These are phyloP conservation scores for Allantophomopsis cytisporea DNA, from an alignment of 2,329 filamentous ascomycete species.

Conservation along the genomic window DNA sequence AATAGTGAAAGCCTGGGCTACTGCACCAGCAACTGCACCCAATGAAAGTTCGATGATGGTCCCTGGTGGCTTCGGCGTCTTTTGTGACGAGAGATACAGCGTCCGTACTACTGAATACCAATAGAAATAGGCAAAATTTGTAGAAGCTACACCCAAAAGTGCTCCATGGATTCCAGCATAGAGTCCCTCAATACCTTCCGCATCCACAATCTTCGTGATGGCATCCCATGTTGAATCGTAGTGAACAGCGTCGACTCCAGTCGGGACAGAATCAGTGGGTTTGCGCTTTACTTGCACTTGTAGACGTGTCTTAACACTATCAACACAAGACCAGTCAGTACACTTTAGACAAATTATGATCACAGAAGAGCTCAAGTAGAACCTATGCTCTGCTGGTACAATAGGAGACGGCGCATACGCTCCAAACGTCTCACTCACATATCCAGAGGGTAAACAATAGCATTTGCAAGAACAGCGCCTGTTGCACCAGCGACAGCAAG, in stretches of 20 bases:
- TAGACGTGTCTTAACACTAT: slow-evolving; percentile 85
- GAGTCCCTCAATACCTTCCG: slow-evolving; percentile 69
- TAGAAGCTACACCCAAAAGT: slow-evolving; percentile 84
- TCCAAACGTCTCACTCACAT: slow-evolving; percentile 48
- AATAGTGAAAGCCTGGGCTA: slow-evolving; percentile 93
- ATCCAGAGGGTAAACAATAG: slow-evolving; percentile 89
- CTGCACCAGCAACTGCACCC: slow-evolving; percentile 75
- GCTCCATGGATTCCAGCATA: slow-evolving; percentile 84
- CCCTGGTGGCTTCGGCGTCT: slow-evolving; percentile 49
- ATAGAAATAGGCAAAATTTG: slow-evolving; percentile 99
- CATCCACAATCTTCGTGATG: slow-evolving; percentile 66
- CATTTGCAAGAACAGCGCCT: slow-evolving; percentile 88
- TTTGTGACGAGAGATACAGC: slow-evolving; percentile 54
- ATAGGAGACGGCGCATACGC: too few species aligned
- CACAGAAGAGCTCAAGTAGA: too few species aligned
- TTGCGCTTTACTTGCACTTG: slow-evolving; percentile 80
- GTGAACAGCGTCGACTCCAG: slow-evolving; percentile 43
- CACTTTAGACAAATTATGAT: not conserved
- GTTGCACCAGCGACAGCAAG: slow-evolving; percentile 84
- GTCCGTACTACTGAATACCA: slow-evolving; percentile 88
- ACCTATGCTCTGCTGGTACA: too few species aligned
- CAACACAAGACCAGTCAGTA: not conserved
- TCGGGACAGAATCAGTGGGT: slow-evolving; percentile 27
- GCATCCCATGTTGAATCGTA: slow-evolving; percentile 85
- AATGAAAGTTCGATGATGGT: slow-evolving; percentile 74